phyloP scores from a whole-genome alignment of 1,284 basidiomycete species.

The Ustilago hordei region DNA sequence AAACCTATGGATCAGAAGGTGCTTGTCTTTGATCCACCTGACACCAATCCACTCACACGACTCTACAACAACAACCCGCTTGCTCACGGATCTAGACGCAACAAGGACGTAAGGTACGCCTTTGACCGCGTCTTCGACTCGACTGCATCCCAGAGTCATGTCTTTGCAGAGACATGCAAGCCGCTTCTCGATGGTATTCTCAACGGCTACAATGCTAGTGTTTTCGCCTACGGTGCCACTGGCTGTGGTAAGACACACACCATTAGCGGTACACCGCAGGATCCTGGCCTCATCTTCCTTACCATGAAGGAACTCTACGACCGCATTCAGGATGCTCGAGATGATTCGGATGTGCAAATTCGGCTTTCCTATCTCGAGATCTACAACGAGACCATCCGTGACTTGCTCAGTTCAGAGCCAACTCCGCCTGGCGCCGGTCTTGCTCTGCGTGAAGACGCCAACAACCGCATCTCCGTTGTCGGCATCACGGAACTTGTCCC shows the following conservation, averaged over 20 bases:
- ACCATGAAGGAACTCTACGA: slow-evolving; percentile 69
- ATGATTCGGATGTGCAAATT: slow-evolving; percentile 64
- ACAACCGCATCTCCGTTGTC: slow-evolving; percentile 67
- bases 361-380: slow-evolving; percentile 69
- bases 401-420: slow-evolving; percentile 63
- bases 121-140: slow-evolving; percentile 68
- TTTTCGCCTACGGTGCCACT: slow-evolving; percentile 69
- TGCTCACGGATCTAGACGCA: slow-evolving; percentile 41
- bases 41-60: slow-evolving; percentile 56
- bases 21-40: slow-evolving; percentile 68
- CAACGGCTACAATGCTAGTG: slow-evolving; percentile 68
- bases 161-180: slow-evolving; percentile 65
- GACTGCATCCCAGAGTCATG: slow-evolving; percentile 57
- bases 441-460: slow-evolving; percentile 64
- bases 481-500: slow-evolving; percentile 69
- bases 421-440: slow-evolving; percentile 66
- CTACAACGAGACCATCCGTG: slow-evolving; percentile 69
- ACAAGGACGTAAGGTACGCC: slow-evolving; percentile 66
- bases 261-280: slow-evolving; percentile 64
- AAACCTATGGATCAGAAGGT: slow-evolving; percentile 67
- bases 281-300: slow-evolving; percentile 68
- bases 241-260: slow-evolving; percentile 70
- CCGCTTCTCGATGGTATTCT: slow-evolving; percentile 65
- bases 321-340: slow-evolving; percentile 59
- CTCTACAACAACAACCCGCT: slow-evolving; percentile 42